Percentiles rank a stretch among this genome's conserved stretches.
Conservation (phyloP, 164 flowering plant species). For the Sextonia rubra region DNA sequence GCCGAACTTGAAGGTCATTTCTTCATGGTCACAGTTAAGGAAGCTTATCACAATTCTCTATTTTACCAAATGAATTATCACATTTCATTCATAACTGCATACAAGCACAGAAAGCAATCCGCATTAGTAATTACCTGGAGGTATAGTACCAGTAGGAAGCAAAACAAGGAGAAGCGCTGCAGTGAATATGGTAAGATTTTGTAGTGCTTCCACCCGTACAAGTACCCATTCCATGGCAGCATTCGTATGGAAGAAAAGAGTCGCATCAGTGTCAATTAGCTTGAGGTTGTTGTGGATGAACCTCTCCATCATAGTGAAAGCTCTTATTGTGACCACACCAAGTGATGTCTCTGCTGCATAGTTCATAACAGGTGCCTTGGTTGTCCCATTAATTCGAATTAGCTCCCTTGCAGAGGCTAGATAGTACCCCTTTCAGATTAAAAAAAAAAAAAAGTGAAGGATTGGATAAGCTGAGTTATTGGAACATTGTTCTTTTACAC, state of each 20-base stretch:
- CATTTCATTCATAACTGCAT: not conserved
- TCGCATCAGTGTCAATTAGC: constrained; percentile 68
- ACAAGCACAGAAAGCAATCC: not conserved
- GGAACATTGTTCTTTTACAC: not conserved
- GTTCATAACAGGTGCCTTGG: constrained; percentile 87
- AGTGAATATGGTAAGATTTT: constrained; percentile 58
- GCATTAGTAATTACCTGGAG: constrained; percentile 47
- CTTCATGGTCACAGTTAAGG: not conserved
- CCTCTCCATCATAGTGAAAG: constrained; percentile 46
- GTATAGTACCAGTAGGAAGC: constrained; percentile 45
- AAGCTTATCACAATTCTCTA: not conserved
- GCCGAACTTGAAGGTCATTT: not conserved
- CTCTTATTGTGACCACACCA: constrained; percentile 75
- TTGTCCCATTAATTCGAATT: constrained; percentile 77
- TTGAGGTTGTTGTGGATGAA: constrained; percentile 53
- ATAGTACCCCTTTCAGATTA: constrained; percentile 57
- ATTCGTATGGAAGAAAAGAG: constrained; percentile 62
- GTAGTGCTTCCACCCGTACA: constrained; percentile 66
- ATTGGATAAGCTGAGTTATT: not conserved
- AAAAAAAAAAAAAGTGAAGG: not conserved
- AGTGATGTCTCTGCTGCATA: constrained; percentile 75
- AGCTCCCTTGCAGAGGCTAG: constrained; percentile 68
- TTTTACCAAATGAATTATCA: not conserved
- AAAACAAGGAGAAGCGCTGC: constrained; percentile 59
- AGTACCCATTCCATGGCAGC: constrained; percentile 75